Base-by-base conservation (phyloP, 306 rosid genomes). In the Corylus heterophylla region DNA sequence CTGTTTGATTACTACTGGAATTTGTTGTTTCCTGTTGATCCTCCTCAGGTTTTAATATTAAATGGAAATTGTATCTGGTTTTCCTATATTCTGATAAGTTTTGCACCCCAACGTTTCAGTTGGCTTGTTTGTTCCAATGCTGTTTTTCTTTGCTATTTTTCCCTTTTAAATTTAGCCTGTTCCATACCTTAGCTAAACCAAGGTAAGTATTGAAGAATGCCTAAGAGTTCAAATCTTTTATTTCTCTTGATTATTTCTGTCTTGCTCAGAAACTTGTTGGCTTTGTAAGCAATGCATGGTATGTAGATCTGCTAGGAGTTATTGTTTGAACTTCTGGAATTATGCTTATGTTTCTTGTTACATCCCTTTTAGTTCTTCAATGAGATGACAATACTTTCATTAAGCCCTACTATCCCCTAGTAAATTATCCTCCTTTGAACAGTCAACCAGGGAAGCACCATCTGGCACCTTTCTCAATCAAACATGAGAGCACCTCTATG, bases 381-480 rank as follows among this genome's bases (percentile, higher is more conserved):
- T 64, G 48, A 59, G 66, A 63, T 63, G 3, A 67, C 20, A 59
- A 8, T 42, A 11, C 51, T 44, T 44, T 17, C 11, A 11, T n/a
- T 42, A 42, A 18, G 29, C 72, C 6, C 47, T 58, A 50, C 18
- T 27, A 39, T 54, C 31, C 25, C n/a, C 45, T 20, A 42, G 22
- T 25, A 12, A 25, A 59, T 67, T 75, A 75, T 70, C 51, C 54
- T 72, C 47, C 63, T 72, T 71, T 81, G 78, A 67, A 78, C 90
- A 89, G 96, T 82, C 89, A 83, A 74, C 80, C 85, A 9, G 92
- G 87, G 78, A 84, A 83, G 85, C 89, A 86, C 79, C 84, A 79
- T 80, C 68, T 86, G 49, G 77, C 84, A 77, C 88, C 88, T 31
- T 85, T 86, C 81, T 62, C 89, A 73, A 80, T 75, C 48, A 90